Conservation (phyloP, 2,329 filamentous ascomycete genomes). For the Penicillium sp. region DNA sequence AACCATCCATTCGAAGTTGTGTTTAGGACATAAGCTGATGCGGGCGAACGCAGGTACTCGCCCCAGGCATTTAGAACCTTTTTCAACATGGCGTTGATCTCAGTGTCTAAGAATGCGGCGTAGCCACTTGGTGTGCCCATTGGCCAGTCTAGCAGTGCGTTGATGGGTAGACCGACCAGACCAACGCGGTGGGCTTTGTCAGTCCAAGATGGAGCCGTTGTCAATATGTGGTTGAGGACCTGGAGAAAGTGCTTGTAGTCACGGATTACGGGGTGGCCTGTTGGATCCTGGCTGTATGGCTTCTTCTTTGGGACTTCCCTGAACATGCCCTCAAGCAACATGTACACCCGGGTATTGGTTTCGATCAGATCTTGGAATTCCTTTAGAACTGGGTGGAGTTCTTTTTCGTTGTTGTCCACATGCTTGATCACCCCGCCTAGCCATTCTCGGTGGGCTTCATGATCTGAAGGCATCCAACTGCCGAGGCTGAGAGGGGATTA, state of each 20-base stretch:
- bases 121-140: slow-evolving; percentile 58
- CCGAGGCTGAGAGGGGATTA: slow-evolving; percentile 45
- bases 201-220: slow-evolving; percentile 32
- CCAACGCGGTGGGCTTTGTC: slow-evolving; percentile 37
- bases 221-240: slow-evolving; percentile 59
- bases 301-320: slow-evolving; percentile 62
- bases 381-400: slow-evolving; percentile 60
- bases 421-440: slow-evolving; percentile 58
- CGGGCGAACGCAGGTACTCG: slow-evolving; percentile 51
- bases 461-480: slow-evolving; percentile 64
- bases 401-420: slow-evolving; percentile 51
- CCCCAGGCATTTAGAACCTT: slow-evolving; percentile 58
- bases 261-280: slow-evolving; percentile 62
- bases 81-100: slow-evolving; percentile 55
- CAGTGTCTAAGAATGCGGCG: slow-evolving; percentile 54
- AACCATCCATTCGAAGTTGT: slow-evolving; percentile 56
- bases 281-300: slow-evolving; percentile 63
- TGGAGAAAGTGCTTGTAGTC: slow-evolving; percentile 67
- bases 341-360: slow-evolving; percentile 61
- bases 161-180: slow-evolving; percentile 58
- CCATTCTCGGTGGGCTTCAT: slow-evolving; percentile 63
- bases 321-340: slow-evolving; percentile 69
- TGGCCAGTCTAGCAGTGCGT: slow-evolving; percentile 59
- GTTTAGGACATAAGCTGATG: slow-evolving; percentile 54
- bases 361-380: slow-evolving; percentile 70